Base-by-base conservation (phyloP, 2,329 filamentous ascomycete genomes). In the Cordyceps cicadae region DNA sequence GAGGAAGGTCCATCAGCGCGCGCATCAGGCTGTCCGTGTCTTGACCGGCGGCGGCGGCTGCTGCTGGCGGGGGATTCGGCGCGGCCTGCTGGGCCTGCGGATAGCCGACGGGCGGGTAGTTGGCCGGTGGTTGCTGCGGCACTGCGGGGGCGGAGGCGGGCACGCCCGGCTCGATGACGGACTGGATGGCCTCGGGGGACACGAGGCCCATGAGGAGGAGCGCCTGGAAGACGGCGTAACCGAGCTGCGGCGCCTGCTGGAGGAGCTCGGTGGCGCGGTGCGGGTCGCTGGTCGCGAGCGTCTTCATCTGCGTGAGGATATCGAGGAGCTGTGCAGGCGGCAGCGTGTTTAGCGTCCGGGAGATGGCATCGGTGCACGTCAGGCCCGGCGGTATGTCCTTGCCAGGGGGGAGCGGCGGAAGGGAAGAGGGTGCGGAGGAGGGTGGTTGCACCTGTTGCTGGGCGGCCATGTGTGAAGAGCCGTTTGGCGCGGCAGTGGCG, bases 211-310 rank as follows among this genome's bases (percentile, higher is more conserved):
- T 94, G 43, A 97, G 84, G 2, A 97, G 84, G 11, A 97, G 82
- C 26, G 92, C 89, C 75, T 97, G 93, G 76, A 97, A 97, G 66
- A 97, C 88, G 62, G 94, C 94, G 69, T 96, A 97, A 5, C 90
- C 86, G 50, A 99, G 85, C 75, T 99, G 94, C 0, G 94, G 94
- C 1, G 92, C 92, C 76, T 93, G 88, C 64, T 88, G 82, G 48
- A 99, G 84, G 46, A 97, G 85, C 70, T 96, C 90, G 0, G 88
- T 92, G 3, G 92, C 92, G 70, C 91, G 89, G 21, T 83, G 81
- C 2, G 93, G 92, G 67, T 97, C 92, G 26, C 82, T 84, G 55
- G 86, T 84, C n/a, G 90, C 90, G 14, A 97, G 80, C 3, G 87
- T 84, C 76, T 97, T 97, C 90, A 97, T 95, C 73, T 97, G 92